These are phyloP conservation scores for Emericellopsis atlantica DNA, from an alignment of 2,329 filamentous ascomycete genomes.

Conservation along the genomic window DNA sequence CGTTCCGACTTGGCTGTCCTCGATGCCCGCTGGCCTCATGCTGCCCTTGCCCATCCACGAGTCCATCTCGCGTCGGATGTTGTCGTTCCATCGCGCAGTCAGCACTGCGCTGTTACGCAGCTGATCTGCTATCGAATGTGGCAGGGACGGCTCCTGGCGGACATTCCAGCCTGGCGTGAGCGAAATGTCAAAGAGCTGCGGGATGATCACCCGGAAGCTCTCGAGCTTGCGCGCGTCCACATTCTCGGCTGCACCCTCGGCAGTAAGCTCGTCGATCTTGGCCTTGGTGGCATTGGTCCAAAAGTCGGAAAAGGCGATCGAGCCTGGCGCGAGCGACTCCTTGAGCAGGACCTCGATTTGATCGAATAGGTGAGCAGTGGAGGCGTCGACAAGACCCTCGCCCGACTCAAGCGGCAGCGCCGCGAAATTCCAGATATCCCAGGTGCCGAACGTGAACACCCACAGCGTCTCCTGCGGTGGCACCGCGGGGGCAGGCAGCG, in stretches of 20 bases:
- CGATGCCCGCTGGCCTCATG: conserved; percentile 20
- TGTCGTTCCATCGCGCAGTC: conserved; percentile 35
- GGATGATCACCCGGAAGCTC: conserved; percentile 37
- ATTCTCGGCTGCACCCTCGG: conserved; percentile 8
- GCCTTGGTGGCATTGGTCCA: conserved; percentile 13
- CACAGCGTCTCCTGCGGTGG: conserved; percentile 35
- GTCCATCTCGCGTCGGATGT: conserved; percentile 23
- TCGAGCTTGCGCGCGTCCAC: conserved; percentile 17
- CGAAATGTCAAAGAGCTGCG: conserved; percentile 38
- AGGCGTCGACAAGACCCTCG: conserved; percentile 20
- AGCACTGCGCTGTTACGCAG: conserved; percentile 40
- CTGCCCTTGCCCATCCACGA: conserved; percentile 30
- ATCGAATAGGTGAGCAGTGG: conserved; percentile 25
- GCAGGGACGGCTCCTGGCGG: conserved; percentile 26
- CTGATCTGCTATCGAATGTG: conserved; percentile 36
- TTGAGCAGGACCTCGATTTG: conserved; percentile 34
- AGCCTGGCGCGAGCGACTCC: conserved; percentile 25
- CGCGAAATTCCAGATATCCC: conserved; percentile 41
- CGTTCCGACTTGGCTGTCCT: conserved; percentile 4
- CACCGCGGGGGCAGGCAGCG: conserved; percentile 15
- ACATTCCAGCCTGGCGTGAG: conserved; percentile 39
- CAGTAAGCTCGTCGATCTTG: conserved; percentile 12
- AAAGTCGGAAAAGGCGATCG: conserved; percentile 32
- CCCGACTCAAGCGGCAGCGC: conserved; percentile 27
- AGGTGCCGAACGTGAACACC: conserved; percentile 39